Evolutionary conservation across 202 grass and related monocot genomes (phyloP).

Genomic region (Brachypodium distachyon): DNA sequence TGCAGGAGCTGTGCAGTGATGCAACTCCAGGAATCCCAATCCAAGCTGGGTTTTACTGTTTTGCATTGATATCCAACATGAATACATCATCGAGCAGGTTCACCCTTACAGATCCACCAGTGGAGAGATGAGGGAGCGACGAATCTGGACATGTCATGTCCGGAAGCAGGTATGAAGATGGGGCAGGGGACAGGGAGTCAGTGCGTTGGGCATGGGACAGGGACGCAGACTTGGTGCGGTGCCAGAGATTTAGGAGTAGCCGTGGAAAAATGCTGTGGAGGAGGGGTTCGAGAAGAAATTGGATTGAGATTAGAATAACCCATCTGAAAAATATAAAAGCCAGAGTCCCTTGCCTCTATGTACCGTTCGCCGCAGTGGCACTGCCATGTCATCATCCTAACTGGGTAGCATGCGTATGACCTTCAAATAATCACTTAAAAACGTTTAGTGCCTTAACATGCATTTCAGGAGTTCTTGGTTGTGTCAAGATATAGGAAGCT

Average conservation of each 20-base stretch:
- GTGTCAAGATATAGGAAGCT: not conserved
- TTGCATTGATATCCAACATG: slow-evolving; percentile 70
- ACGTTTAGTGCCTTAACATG: not conserved
- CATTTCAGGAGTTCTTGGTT: not conserved
- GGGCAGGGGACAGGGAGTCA: not conserved
- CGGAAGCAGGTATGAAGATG: too few species aligned
- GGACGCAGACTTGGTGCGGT: not conserved
- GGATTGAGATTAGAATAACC: not conserved
- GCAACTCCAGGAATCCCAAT: slow-evolving; percentile 64
- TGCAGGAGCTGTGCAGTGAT: slow-evolving; percentile 68
- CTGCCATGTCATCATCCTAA: not conserved
- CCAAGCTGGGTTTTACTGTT: slow-evolving; percentile 77
- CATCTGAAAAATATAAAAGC: not conserved
- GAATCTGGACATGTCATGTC: not conserved
- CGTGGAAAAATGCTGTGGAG: not conserved
- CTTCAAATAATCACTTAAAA: not conserved
- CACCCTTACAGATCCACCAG: slow-evolving; percentile 58
- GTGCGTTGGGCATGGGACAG: not conserved
- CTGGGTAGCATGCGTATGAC: not conserved
- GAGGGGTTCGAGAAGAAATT: not conserved
- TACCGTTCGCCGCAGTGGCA: not conserved
- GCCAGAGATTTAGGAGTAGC: not conserved
- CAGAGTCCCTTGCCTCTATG: not conserved
- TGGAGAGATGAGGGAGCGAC: not conserved
- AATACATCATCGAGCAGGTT: slow-evolving; percentile 80